Percentiles rank a stretch among this genome's conserved stretches.
Conservation (phyloP, 768 basidiomycete genomes). For the Coprinellus micaceus region DNA sequence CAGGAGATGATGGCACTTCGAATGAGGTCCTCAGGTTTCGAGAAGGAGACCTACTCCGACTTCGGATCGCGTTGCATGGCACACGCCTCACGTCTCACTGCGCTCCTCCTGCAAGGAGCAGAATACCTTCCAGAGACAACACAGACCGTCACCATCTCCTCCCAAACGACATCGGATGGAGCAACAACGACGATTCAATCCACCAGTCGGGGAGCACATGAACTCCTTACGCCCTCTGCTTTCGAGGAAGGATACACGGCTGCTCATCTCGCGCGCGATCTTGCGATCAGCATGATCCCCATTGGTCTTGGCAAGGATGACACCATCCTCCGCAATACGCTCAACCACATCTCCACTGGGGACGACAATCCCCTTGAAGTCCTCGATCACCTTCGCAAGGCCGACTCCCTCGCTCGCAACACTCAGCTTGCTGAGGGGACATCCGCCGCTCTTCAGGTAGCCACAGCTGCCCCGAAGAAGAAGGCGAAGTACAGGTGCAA, state of each 20-base stretch:
- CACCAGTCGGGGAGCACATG: too few species aligned
- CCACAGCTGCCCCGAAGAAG: background rate
- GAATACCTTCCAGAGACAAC: too few species aligned
- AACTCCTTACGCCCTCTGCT: background rate
- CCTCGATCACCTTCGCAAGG: background rate
- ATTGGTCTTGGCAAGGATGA: background rate
- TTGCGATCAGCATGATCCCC: background rate
- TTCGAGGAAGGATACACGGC: background rate
- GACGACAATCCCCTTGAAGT: background rate
- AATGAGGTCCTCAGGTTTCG: too few species aligned
- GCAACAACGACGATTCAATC: too few species aligned
- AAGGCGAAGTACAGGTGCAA: background rate
- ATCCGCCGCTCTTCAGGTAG: background rate
- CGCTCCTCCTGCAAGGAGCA: too few species aligned
- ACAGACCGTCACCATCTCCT: too few species aligned
- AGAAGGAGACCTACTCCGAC: too few species aligned
- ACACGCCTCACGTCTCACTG: too few species aligned
- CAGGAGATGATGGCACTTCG: too few species aligned
- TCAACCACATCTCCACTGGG: background rate
- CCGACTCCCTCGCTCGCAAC: background rate
- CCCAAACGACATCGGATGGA: too few species aligned
- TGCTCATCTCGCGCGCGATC: background rate
- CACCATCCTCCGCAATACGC: background rate
- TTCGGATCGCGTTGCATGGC: too few species aligned
- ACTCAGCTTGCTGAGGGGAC: background rate